Evolutionary conservation across 352 stramenopile genomes (phyloP).

Genomic region (Pythium graminicola): DNA sequence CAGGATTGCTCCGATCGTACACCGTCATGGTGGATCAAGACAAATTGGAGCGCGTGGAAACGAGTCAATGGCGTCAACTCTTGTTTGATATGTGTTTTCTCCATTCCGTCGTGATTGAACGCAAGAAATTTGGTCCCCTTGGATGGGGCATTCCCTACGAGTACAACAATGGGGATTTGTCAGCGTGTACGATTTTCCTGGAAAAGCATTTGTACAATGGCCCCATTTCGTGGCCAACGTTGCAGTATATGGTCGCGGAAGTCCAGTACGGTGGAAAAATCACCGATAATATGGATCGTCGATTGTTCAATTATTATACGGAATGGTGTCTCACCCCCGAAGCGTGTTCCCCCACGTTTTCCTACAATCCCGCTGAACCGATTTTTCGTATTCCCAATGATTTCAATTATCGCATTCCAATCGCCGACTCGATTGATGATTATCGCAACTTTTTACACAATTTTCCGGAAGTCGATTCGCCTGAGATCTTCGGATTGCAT

Average conservation of each 20-base stretch:
- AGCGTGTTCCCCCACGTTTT: conserved; percentile 80
- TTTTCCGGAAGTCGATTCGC: conserved; percentile 96
- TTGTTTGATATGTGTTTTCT: conserved; percentile 98
- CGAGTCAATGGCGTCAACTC: conserved; percentile 94
- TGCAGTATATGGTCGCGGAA: conserved; percentile 99
- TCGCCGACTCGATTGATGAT: conserved; percentile 89
- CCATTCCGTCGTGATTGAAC: conserved; percentile 97
- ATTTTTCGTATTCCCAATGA: conserved; percentile 97
- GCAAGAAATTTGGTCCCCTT: conserved; percentile 97
- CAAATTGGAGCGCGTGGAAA: conserved; percentile 95
- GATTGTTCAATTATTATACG: conserved; percentile 97
- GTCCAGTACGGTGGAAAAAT: conserved; percentile 99
- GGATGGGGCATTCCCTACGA: conserved; percentile 99
- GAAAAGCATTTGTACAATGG: conserved; percentile 98
- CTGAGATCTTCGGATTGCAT: conserved; percentile 98
- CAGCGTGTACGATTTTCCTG: conserved; percentile 96
- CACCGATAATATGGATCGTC: conserved; percentile 97
- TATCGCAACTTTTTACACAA: conserved; percentile 94
- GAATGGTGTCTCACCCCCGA: conserved; percentile 94
- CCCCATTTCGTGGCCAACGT: conserved; percentile 96
- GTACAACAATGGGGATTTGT: conserved; percentile 98
- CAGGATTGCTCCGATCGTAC: conserved; percentile 94
- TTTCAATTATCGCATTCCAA: conserved; percentile 94
- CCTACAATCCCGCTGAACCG: conserved; percentile 91
- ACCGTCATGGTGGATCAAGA: conserved; percentile 99